Evolutionary conservation across 1,284 basidiomycete species (phyloP).

Genomic region (Grifola frondosa): DNA sequence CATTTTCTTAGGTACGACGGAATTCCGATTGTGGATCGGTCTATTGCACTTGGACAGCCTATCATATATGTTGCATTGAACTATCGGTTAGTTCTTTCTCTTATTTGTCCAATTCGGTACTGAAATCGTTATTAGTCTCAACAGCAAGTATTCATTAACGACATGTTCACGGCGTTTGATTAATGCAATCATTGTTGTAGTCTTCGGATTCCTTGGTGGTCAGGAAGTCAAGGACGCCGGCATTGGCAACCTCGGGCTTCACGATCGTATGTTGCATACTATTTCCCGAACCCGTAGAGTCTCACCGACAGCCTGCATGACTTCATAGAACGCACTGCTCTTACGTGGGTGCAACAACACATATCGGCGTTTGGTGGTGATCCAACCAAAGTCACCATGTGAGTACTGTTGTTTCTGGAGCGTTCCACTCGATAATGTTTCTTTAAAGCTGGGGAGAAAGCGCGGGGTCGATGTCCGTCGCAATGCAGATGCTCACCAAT

Average conservation of each 20-base stretch:
- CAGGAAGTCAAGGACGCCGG: constrained; percentile 47
- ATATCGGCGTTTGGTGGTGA: constrained; percentile 45
- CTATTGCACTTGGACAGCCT: constrained; percentile 7
- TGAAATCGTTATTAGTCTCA: constrained; percentile 5
- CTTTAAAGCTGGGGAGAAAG: constrained; percentile 44
- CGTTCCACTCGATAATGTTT: no score
- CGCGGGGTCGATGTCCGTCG: constrained; percentile 38
- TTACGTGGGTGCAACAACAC: constrained; percentile 56
- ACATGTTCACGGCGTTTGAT: no score
- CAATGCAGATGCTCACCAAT: constrained; percentile 32
- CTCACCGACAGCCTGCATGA: constrained; percentile 15
- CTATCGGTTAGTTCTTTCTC: constrained; percentile 5
- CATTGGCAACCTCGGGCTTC: constrained; percentile 51
- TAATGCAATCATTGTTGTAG: constrained; percentile 15
- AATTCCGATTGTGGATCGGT: constrained; percentile 28
- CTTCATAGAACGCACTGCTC: constrained; percentile 32
- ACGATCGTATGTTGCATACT: constrained; percentile 42
- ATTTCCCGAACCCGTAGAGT: background rate
- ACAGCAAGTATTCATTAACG: constrained; percentile 6
- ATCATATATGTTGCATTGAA: constrained; percentile 9
- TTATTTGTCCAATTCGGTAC: background rate
- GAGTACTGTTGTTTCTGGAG: background rate
- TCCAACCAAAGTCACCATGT: constrained; percentile 35
- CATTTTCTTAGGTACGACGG: background rate
- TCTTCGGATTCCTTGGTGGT: constrained; percentile 48